Percentiles rank a stretch among this genome's conserved stretches.
Conservation (phyloP, 148 eudicot genomes). For the Cornus kousa region DNA sequence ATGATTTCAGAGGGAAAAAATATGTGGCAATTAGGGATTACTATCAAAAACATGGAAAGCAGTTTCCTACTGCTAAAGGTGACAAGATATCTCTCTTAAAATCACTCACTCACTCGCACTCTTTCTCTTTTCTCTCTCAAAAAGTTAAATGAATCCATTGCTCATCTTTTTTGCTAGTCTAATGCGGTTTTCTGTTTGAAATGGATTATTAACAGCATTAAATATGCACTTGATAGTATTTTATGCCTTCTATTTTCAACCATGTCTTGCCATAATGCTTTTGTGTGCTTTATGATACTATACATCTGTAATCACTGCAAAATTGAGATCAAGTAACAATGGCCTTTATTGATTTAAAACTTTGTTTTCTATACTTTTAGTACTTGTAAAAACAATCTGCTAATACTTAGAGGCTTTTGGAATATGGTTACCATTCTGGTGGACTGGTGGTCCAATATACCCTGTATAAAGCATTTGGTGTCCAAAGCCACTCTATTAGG, state of each 20-base stretch:
- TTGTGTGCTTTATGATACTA: not conserved
- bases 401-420: not conserved
- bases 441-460: not conserved
- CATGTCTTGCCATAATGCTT: not conserved
- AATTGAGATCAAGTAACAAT: too few species aligned
- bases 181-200: not conserved
- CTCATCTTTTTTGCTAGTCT: not conserved
- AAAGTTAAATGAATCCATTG: not conserved
- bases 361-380: not conserved
- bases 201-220: not conserved
- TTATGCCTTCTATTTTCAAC: not conserved
- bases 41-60: constrained; percentile 46
- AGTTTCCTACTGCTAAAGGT: constrained; percentile 41
- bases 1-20: constrained; percentile 30
- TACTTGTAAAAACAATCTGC: not conserved
- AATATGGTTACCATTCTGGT: not conserved
- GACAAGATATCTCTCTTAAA: constrained; percentile 3
- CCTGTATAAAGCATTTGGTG: not conserved
- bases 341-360: not conserved
- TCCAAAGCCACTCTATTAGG: not conserved
- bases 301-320: too few species aligned
- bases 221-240: not conserved
- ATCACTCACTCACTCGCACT: too few species aligned
- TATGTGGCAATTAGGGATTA: constrained; percentile 54
- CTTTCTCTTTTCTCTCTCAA: not conserved